These are phyloP conservation scores for Ogataea philodendri DNA, from an alignment of 805 yeast species.

Conservation along the genomic window DNA sequence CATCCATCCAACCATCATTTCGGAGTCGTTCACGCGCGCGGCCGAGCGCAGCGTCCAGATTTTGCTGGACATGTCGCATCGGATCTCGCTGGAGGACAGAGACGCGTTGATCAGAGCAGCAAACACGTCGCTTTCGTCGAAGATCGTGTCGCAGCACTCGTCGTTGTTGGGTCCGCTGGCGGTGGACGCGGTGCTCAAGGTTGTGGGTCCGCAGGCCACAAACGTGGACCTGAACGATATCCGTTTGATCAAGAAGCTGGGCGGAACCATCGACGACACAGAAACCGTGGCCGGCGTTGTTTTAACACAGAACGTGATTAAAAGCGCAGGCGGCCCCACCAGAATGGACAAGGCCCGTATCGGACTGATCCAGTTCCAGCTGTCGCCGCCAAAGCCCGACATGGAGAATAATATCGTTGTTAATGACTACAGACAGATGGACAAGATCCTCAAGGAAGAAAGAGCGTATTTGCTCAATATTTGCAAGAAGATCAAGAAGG, in stretches of 20 bases:
- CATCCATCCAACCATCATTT: conserved; percentile 92
- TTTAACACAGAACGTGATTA: conserved; percentile 84
- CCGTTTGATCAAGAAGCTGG: conserved; percentile 87
- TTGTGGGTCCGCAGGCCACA: conserved; percentile 44
- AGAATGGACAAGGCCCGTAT: conserved; percentile 91
- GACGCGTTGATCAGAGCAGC: conserved; percentile 90
- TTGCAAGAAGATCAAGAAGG: conserved; percentile 93
- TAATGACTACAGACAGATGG: conserved; percentile 98
- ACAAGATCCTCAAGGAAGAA: conserved; percentile 95
- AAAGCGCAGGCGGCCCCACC: conserved; percentile 91
- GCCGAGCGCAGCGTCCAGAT: conserved; percentile 81
- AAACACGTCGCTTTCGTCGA: conserved; percentile 87
- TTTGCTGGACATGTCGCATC: conserved; percentile 77
- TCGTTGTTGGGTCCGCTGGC: conserved; percentile 86
- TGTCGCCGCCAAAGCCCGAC: conserved; percentile 96
- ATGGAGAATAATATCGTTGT: conserved; percentile 97
- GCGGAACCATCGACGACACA: conserved; percentile 97
- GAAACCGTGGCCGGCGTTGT: conserved; percentile 91
- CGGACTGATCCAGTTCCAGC: conserved; percentile 88
- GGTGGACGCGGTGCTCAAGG: conserved; percentile 87
- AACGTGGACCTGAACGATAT: conserved; percentile 86
- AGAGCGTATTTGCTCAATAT: conserved; percentile 91
- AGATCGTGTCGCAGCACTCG: conserved; percentile 92
- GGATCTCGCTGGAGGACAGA: conserved; percentile 74
- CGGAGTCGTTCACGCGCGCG: conserved; percentile 90